phyloP scores from a whole-genome alignment of 345 rosid species.

The Brassica rapa region DNA sequence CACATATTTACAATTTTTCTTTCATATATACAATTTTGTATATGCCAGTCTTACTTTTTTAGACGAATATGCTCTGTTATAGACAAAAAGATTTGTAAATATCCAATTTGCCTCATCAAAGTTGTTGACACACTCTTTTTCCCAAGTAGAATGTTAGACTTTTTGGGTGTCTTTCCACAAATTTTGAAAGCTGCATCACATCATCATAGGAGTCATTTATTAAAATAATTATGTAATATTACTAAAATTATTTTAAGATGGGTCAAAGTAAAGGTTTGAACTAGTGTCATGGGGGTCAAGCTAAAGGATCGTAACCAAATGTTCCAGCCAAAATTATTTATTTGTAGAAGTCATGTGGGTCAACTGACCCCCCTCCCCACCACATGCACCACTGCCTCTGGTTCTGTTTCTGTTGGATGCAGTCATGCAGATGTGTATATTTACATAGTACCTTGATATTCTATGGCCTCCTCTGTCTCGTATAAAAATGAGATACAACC shows the following conservation, averaged over 20 bases:
- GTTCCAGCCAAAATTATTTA: no score
- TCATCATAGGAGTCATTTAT: background rate
- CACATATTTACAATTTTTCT: background rate
- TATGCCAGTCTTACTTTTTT: background rate
- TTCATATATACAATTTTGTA: no score
- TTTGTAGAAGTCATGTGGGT: no score
- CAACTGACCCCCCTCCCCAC: no score
- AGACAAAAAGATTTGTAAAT: background rate
- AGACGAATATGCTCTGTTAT: background rate
- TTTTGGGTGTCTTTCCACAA: background rate
- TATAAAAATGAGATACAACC: background rate
- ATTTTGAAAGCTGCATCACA: background rate
- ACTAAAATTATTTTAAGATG: no score
- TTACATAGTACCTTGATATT: background rate
- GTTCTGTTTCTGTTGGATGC: background rate
- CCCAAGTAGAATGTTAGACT: background rate
- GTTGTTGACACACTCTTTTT: background rate
- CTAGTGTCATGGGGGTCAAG: no score
- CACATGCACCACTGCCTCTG: background rate
- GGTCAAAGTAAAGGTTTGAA: no score
- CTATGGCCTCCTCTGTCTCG: background rate
- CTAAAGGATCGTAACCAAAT: no score
- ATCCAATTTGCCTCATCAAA: background rate
- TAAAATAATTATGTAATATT: no score
- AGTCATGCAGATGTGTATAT: background rate